phyloP scores from a whole-genome alignment of 148 eudicot species.

The Silene conica region DNA sequence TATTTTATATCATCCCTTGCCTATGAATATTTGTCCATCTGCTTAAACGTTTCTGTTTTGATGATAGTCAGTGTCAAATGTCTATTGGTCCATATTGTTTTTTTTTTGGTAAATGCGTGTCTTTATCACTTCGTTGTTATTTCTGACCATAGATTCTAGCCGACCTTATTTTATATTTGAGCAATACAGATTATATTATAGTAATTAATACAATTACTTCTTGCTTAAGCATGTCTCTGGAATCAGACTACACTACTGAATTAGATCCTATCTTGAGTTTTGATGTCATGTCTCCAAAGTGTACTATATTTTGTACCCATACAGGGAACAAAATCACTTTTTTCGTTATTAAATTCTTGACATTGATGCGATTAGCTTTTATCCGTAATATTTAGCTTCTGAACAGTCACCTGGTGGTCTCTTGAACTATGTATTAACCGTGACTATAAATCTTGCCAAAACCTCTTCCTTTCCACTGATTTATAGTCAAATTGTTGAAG shows the following conservation, averaged over 20 bases:
- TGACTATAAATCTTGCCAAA: not conserved
- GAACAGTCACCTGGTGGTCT: not conserved
- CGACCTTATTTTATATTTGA: not conserved
- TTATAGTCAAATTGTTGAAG: not conserved
- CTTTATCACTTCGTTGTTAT: not conserved
- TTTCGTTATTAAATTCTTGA: not conserved
- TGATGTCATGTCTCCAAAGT: not conserved
- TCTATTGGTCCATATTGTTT: constrained; percentile 7
- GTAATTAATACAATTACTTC: constrained; percentile 2
- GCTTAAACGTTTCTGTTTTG: constrained; percentile 3
- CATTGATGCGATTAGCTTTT: not conserved
- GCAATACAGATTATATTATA: constrained; percentile 1
- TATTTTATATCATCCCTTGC: not conserved
- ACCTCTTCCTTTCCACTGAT: not conserved
- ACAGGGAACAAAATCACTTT: not conserved
- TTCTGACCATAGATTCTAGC: not conserved
- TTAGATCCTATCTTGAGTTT: constrained; percentile 4
- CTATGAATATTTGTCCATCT: not conserved
- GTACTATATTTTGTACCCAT: constrained; percentile 3
- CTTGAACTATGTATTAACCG: not conserved
- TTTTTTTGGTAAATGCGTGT: constrained; percentile 8
- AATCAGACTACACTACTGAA: not conserved
- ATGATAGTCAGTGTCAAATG: not conserved
- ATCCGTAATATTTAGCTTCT: not conserved
- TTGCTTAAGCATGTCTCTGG: constrained; percentile 6